Evolutionary conservation across 768 basidiomycete species (phyloP).

Genomic region (Termitomyces heimii): DNA sequence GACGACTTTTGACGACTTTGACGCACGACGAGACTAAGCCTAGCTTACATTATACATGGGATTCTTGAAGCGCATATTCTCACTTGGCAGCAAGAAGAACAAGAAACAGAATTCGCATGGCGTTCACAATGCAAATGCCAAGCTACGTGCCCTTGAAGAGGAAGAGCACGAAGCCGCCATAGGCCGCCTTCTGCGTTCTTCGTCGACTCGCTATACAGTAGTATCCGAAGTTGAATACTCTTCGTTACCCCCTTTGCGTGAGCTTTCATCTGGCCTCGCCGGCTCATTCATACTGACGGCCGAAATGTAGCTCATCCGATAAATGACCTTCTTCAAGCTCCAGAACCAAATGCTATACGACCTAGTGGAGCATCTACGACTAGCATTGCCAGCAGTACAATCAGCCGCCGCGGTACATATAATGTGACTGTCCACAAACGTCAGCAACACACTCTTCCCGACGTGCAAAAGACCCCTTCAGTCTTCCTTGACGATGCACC

Average conservation of each 20-base stretch:
- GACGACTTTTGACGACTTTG: constrained; percentile 12
- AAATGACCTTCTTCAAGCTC: constrained; percentile 46
- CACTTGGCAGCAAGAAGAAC: constrained; percentile 59
- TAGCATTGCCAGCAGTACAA: constrained; percentile 47
- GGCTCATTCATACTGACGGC: neutral
- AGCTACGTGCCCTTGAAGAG: constrained; percentile 27
- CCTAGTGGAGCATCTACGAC: constrained; percentile 44
- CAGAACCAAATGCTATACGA: constrained; percentile 35
- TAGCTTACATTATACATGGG: constrained; percentile 39
- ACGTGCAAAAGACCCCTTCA: constrained; percentile 60
- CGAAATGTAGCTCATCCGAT: constrained; percentile 55
- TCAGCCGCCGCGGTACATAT: constrained; percentile 55
- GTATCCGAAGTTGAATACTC: constrained; percentile 51
- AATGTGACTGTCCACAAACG: constrained; percentile 68
- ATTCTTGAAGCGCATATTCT: constrained; percentile 65
- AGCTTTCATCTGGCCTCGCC: constrained; percentile 22
- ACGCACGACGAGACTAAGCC: constrained; percentile 9
- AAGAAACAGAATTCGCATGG: constrained; percentile 30
- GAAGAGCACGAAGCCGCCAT: constrained; percentile 47
- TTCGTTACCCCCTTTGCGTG: constrained; percentile 65
- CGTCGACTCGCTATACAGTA: constrained; percentile 60
- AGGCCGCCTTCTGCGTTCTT: constrained; percentile 60
- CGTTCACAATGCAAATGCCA: constrained; percentile 19
- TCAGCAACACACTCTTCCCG: constrained; percentile 53
- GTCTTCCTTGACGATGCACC: constrained; percentile 21